Percentiles rank a stretch among this genome's conserved stretches.
phyloP scores from a whole-genome alignment of 1,284 basidiomycete species.

The Stygiomarasmius scandens region DNA sequence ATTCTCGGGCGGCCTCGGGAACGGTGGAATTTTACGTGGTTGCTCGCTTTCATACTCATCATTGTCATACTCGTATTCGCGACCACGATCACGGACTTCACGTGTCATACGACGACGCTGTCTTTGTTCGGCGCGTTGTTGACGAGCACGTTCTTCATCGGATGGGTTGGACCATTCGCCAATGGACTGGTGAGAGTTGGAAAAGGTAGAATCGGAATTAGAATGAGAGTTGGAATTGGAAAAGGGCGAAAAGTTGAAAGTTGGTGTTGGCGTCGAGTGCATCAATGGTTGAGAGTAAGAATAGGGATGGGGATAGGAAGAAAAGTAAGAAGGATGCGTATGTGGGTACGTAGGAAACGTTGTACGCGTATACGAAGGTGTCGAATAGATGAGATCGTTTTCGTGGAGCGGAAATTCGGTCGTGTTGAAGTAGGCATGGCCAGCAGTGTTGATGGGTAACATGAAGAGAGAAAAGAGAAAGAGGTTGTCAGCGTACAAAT shows the following conservation, averaged over 20 bases:
- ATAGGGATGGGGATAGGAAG: conserved; percentile 13
- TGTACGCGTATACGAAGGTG: no score
- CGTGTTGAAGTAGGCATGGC: no score
- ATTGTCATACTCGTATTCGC: no score
- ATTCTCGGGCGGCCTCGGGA: conserved; percentile 70
- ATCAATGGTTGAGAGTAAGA: no score
- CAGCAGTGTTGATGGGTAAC: no score
- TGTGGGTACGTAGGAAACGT: no score
- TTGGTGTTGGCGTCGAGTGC: no score
- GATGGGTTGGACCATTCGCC: conserved; percentile 89
- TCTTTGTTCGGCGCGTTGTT: conserved; percentile 63
- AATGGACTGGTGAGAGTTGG: conserved; percentile 55
- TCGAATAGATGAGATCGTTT: no score
- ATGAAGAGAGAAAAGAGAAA: no score
- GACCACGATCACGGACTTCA: conserved; percentile 36
- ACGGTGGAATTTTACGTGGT: conserved; percentile 69
- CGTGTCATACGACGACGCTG: conserved; percentile 39
- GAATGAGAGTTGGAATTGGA: not conserved
- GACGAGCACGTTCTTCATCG: conserved; percentile 78
- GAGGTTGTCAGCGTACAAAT: no score
- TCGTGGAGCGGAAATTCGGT: no score
- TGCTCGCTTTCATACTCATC: conserved; percentile 53
- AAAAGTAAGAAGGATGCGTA: not conserved
- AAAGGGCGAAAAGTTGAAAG: conserved; percentile 3
- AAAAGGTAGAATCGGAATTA: conserved; percentile 14